Evolutionary conservation across 768 basidiomycete species (phyloP).

Genomic region (Lentinula lateritia): DNA sequence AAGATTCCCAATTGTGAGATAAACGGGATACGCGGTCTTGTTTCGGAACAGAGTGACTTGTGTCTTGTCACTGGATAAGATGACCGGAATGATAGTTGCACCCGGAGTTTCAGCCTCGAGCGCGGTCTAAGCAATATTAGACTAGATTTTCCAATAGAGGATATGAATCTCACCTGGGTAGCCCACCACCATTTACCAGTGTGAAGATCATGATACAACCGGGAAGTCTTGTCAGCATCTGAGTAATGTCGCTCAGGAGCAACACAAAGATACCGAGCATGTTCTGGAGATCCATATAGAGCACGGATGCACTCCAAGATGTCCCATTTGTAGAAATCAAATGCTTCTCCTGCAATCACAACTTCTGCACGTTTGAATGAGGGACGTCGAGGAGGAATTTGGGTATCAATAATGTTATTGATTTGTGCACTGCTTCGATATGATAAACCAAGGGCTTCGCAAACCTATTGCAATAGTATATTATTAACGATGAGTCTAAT

Average conservation of each 20-base stretch:
- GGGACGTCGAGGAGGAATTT: conserved; percentile 18
- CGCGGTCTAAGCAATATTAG: neutral
- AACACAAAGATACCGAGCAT: conserved; percentile 22
- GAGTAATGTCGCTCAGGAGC: conserved; percentile 32
- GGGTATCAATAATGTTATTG: conserved; percentile 17
- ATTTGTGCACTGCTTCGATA: too few species aligned
- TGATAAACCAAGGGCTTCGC: too few species aligned
- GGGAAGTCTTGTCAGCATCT: conserved; percentile 16
- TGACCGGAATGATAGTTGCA: too few species aligned
- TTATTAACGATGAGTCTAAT: too few species aligned
- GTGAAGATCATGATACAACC: conserved; percentile 37
- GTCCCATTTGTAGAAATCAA: conserved; percentile 28
- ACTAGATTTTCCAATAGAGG: too few species aligned
- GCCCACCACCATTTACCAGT: conserved; percentile 50
- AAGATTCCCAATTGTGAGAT: too few species aligned
- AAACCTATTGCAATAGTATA: too few species aligned
- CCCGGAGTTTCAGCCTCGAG: neutral
- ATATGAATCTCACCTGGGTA: conserved; percentile 28
- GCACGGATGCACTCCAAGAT: conserved; percentile 29
- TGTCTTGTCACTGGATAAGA: too few species aligned
- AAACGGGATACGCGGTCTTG: too few species aligned
- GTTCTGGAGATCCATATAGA: conserved; percentile 28
- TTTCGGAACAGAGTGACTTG: too few species aligned
- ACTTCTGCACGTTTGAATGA: conserved; percentile 21
- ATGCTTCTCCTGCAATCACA: conserved; percentile 20